phyloP scores from a whole-genome alignment of 768 basidiomycete species.

The Pisolithus sp. region DNA sequence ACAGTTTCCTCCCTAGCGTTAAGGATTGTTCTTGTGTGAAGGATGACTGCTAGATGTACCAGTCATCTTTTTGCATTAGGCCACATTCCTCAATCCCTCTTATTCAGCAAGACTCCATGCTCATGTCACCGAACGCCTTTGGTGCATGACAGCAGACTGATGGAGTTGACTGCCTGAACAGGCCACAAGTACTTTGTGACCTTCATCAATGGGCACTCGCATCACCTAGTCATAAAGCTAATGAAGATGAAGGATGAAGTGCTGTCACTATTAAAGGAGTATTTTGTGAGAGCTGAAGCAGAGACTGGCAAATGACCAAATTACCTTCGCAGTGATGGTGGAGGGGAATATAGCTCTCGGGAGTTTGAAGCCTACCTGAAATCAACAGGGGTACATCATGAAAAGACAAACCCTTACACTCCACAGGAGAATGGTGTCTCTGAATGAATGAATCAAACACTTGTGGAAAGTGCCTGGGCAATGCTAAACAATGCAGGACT shows the following conservation, averaged over 20 bases:
- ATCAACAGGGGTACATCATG: too few species aligned
- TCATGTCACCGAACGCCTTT: too few species aligned
- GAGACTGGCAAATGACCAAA: conserved; percentile 6
- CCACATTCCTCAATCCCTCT: too few species aligned
- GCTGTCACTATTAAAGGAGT: conserved; percentile 5
- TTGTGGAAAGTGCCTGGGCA: neutral
- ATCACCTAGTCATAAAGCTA: conserved; percentile 9
- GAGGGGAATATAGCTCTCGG: too few species aligned
- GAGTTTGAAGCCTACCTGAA: too few species aligned
- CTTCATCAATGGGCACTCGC: conserved; percentile 15
- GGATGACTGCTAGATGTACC: too few species aligned
- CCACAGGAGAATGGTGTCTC: conserved; percentile 3
- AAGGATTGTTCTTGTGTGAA: too few species aligned
- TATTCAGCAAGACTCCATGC: too few species aligned
- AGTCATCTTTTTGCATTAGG: too few species aligned
- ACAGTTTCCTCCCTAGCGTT: too few species aligned
- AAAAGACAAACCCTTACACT: conserved; percentile 6
- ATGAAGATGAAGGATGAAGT: conserved; percentile 5
- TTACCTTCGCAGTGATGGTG: too few species aligned
- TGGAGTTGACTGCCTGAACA: conserved; percentile 1
- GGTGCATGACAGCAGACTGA: too few species aligned
- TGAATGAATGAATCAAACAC: conserved; percentile 1
- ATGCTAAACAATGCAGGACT: neutral
- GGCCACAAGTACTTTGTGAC: conserved; percentile 15
- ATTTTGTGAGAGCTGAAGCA: conserved; percentile 7